phyloP scores from a whole-genome alignment of 306 rosid species.

The Rosa lucieae region DNA sequence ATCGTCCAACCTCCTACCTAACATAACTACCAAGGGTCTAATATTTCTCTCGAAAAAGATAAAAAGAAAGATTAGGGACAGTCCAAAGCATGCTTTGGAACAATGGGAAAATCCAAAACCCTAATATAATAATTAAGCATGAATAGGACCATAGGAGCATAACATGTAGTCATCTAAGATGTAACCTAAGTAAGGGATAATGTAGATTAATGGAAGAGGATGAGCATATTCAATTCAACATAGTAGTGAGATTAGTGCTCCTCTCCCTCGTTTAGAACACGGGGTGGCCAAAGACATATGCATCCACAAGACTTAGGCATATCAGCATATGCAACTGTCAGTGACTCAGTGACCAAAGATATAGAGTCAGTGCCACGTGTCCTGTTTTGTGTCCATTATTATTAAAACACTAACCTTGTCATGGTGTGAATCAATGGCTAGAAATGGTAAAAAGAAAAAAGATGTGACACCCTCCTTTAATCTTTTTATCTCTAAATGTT shows the following conservation, averaged over 20 bases:
- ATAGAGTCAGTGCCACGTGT: conserved; percentile 26
- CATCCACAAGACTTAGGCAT: conserved; percentile 5
- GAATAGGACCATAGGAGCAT: not conserved
- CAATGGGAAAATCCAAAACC: conserved; percentile 8
- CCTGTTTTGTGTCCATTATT: not conserved
- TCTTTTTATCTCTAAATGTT: not conserved
- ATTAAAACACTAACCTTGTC: conserved; percentile 29
- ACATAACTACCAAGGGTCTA: conserved; percentile 10
- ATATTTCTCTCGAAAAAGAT: not conserved
- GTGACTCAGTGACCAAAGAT: conserved; percentile 17
- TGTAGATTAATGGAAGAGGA: conserved; percentile 38
- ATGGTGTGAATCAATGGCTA: conserved; percentile 43
- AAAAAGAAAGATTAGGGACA: conserved; percentile 7
- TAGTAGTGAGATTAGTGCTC: not conserved
- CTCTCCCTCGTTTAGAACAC: not conserved
- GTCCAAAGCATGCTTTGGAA: conserved; percentile 16
- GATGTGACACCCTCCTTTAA: not conserved
- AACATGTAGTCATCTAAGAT: conserved; percentile 31
- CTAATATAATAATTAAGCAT: not conserved
- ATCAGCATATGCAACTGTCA: conserved; percentile 21
- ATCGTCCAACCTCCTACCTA: not conserved
- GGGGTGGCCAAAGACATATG: conserved; percentile 13
- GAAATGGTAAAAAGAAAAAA: conserved; percentile 14
- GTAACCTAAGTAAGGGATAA: conserved; percentile 70
- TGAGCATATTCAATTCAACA: conserved; percentile 35